A percentile compares a stretch with the other conserved stretches of the same genome.
These are phyloP conservation scores for Colletotrichum chlorophyti DNA, from an alignment of 2,329 filamentous ascomycete genomes.

Conservation along the genomic window DNA sequence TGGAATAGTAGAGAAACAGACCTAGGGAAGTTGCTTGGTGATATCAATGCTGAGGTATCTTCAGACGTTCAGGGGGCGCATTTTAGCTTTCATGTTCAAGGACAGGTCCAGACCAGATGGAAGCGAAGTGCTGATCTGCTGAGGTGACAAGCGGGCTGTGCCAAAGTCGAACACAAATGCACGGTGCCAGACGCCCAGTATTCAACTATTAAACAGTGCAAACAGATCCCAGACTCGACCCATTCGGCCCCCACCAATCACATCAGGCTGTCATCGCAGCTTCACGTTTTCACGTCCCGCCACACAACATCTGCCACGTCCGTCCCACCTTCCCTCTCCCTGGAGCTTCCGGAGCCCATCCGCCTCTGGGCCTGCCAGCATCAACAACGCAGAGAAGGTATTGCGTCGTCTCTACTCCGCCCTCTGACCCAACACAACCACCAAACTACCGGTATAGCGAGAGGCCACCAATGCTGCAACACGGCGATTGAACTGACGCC, in stretches of 20 bases:
- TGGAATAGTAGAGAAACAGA: background rate
- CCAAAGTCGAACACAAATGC: no score
- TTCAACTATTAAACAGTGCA: background rate
- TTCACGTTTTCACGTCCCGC: no score
- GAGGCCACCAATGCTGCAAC: conserved; percentile 17
- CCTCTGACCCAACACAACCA: background rate
- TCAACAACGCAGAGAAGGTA: conserved; percentile 7
- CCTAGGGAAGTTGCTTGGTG: background rate
- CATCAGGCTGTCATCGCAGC: background rate
- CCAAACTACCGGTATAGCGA: no score
- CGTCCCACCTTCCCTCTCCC: background rate
- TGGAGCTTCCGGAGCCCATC: background rate
- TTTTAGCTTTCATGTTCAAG: background rate
- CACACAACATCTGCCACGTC: conserved; percentile 25
- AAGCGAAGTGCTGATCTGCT: background rate
- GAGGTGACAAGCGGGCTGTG: conserved; percentile 1
- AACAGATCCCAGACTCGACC: no score
- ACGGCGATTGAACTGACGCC: background rate
- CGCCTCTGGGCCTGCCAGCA: no score
- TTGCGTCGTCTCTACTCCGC: conserved; percentile 4
- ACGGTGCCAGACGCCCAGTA: no score
- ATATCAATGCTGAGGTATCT: background rate
- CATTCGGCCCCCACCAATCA: no score
- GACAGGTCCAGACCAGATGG: background rate
- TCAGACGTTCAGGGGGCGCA: background rate